phyloP scores from a whole-genome alignment of 345 rosid species.

The Lumnitzera littorea region DNA sequence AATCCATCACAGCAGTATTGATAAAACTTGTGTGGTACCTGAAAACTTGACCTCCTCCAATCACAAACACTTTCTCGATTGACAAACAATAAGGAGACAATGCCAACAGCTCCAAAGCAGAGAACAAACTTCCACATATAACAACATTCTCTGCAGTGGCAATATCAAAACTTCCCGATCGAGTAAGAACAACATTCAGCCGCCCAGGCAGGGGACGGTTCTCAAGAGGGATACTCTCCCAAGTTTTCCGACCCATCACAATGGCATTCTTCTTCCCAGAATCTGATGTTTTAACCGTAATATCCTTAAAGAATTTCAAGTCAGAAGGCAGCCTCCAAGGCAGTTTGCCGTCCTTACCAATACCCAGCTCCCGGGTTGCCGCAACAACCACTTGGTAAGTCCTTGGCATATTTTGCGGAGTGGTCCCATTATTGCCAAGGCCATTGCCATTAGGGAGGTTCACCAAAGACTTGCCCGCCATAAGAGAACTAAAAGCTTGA shows the following conservation, averaged over 20 bases:
- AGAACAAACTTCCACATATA: slow-evolving; percentile 68
- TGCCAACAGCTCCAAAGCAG: slow-evolving; percentile 75
- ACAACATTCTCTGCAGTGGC: slow-evolving; percentile 92
- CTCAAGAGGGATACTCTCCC: slow-evolving; percentile 83
- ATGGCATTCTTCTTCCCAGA: slow-evolving; percentile 74
- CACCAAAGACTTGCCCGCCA: slow-evolving; percentile 35
- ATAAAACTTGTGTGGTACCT: slow-evolving; percentile 34
- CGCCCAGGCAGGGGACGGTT: slow-evolving; percentile 77
- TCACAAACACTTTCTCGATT: slow-evolving; percentile 86
- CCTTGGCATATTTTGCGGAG: slow-evolving; percentile 41
- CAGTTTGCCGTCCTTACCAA: slow-evolving; percentile 77
- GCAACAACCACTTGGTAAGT: slow-evolving; percentile 84
- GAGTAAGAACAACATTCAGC: slow-evolving; percentile 88
- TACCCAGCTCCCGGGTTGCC: slow-evolving; percentile 84
- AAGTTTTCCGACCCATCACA: slow-evolving; percentile 92
- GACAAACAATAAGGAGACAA: slow-evolving; percentile 75
- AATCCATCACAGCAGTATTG: neutral
- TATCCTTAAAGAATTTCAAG: slow-evolving; percentile 75
- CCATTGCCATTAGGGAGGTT: slow-evolving; percentile 40
- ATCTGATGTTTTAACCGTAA: slow-evolving; percentile 56
- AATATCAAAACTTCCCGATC: slow-evolving; percentile 73
- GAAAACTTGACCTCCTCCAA: slow-evolving; percentile 79
- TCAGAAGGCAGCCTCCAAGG: slow-evolving; percentile 88
- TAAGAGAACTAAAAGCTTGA: slow-evolving; percentile 17
- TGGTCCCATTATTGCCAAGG: slow-evolving; percentile 26